These are phyloP conservation scores for Ophiocordyceps camponoti-leonardi DNA, from an alignment of 2,329 filamentous ascomycete species.

Conservation along the genomic window DNA sequence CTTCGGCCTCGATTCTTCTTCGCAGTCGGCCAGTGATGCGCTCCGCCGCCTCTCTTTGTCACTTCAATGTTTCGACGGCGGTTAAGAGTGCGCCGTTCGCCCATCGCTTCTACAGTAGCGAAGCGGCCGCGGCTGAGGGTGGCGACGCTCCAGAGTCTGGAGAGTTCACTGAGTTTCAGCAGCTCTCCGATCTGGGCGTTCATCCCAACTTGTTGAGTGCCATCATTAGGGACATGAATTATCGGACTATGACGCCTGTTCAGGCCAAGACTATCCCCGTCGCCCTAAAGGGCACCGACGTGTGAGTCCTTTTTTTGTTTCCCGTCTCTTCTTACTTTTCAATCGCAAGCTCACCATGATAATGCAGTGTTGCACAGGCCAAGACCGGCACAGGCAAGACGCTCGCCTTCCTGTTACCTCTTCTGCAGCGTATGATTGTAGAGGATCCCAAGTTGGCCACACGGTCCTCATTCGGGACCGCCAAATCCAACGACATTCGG, in stretches of 20 bases:
- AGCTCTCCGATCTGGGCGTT: conserved; percentile 32
- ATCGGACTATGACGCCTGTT: conserved; percentile 83
- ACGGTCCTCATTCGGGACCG: conserved; percentile 15
- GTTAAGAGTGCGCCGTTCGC: conserved; percentile 5
- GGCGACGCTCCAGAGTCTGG: conserved; percentile 5
- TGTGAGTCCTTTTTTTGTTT: conserved; percentile 54
- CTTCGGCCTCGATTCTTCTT: conserved; percentile 11
- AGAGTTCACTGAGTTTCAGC: conserved; percentile 22
- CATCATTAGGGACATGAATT: conserved; percentile 55
- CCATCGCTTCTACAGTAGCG: conserved; percentile 21
- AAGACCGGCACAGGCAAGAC: conserved; percentile 97
- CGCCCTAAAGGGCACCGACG: conserved; percentile 62
- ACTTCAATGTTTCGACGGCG: conserved; percentile 6
- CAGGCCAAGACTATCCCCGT: conserved; percentile 70
- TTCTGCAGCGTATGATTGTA: conserved; percentile 61
- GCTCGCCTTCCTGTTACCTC: conserved; percentile 74
- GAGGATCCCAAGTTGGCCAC: conserved; percentile 43
- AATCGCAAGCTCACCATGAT: not conserved
- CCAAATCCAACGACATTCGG: conserved; percentile 40
- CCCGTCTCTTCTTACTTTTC: not conserved
- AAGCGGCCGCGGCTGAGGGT: conserved; percentile 13
- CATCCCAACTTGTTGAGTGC: conserved; percentile 47
- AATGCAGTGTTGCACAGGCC: conserved; percentile 66
- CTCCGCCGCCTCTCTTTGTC: conserved; percentile 7
- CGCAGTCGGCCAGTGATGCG: conserved; percentile 12